These are phyloP conservation scores for Plasmopara halstedii DNA, from an alignment of 352 stramenopile genomes.

Conservation along the genomic window DNA sequence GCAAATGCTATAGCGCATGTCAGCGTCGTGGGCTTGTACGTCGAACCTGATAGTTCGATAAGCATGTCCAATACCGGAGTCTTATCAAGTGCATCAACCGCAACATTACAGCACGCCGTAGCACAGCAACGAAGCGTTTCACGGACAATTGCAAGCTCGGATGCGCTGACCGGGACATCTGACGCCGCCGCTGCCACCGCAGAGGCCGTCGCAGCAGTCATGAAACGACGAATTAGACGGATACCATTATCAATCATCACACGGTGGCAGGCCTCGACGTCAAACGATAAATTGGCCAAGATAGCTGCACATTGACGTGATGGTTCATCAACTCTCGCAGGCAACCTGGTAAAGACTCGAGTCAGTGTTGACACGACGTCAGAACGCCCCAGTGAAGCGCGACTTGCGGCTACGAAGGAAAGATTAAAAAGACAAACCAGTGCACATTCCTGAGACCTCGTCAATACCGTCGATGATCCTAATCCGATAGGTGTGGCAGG, in stretches of 20 bases:
- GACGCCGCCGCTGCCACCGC: slow-evolving; percentile 9
- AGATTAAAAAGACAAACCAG: slow-evolving; percentile 74
- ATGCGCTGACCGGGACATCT: slow-evolving; percentile 12
- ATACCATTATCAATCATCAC: slow-evolving; percentile 67
- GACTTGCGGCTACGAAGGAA: slow-evolving; percentile 60
- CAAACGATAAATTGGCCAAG: slow-evolving; percentile 72
- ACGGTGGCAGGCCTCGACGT: slow-evolving; percentile 39
- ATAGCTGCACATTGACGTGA: slow-evolving; percentile 57
- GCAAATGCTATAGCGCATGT: slow-evolving; percentile 75
- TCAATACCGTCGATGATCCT: slow-evolving; percentile 29
- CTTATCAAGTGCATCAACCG: slow-evolving; percentile 55
- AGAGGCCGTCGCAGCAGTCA: slow-evolving; percentile 29
- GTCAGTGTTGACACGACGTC: slow-evolving; percentile 56
- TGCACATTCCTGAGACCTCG: slow-evolving; percentile 61
- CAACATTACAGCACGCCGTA: slow-evolving; percentile 71
- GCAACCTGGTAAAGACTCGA: slow-evolving; percentile 55
- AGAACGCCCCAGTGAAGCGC: slow-evolving; percentile 50
- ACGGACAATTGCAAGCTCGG: slow-evolving; percentile 27
- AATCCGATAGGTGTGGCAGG: slow-evolving; percentile 13
- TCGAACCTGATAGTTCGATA: slow-evolving; percentile 57
- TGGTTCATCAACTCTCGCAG: slow-evolving; percentile 54
- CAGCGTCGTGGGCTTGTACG: slow-evolving; percentile 56
- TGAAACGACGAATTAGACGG: slow-evolving; percentile 57
- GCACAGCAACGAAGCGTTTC: slow-evolving; percentile 66
- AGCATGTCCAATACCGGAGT: slow-evolving; percentile 68